Evolutionary conservation across 2,329 filamentous ascomycete species (phyloP).

Genomic region (Aspergillus flavus): DNA sequence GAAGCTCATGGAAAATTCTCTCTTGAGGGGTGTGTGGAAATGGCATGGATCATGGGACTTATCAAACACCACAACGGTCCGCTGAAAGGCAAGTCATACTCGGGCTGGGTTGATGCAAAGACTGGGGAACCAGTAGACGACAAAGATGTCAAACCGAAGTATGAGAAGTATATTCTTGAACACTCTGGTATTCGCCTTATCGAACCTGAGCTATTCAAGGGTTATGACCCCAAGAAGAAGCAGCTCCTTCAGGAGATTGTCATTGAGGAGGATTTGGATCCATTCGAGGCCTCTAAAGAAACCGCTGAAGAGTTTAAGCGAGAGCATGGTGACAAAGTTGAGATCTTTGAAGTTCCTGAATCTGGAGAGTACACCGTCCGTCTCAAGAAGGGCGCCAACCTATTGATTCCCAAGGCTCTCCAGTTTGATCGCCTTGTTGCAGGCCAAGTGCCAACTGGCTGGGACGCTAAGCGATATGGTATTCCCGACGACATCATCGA

Average conservation of each 20-base stretch:
- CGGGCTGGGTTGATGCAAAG: conserved; percentile 94
- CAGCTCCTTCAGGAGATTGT: conserved; percentile 97
- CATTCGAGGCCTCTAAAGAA: conserved; percentile 96
- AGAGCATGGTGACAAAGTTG: conserved; percentile 95
- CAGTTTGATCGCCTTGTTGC: conserved; percentile 97
- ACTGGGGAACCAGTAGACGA: conserved; percentile 94
- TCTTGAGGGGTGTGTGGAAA: conserved; percentile 95
- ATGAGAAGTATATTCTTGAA: conserved; percentile 94
- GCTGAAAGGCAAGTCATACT: conserved; percentile 94
- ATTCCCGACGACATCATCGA: conserved; percentile 96
- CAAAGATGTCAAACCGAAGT: conserved; percentile 96
- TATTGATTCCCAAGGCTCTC: conserved; percentile 95
- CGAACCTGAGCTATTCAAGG: conserved; percentile 93
- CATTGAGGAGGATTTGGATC: conserved; percentile 94
- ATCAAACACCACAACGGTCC: conserved; percentile 98
- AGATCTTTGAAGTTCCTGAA: conserved; percentile 92
- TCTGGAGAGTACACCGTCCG: conserved; percentile 93
- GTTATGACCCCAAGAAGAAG: conserved; percentile 98
- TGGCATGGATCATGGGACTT: conserved; percentile 99
- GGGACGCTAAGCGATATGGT: conserved; percentile 95
- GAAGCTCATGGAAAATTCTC: conserved; percentile 96
- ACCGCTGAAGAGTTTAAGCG: conserved; percentile 96
- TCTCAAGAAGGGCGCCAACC: conserved; percentile 90
- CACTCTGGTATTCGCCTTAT: conserved; percentile 97
- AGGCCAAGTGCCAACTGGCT: conserved; percentile 94